These are phyloP conservation scores for Gossypium mustelinum DNA, from an alignment of 345 rosid species.

Conservation along the genomic window DNA sequence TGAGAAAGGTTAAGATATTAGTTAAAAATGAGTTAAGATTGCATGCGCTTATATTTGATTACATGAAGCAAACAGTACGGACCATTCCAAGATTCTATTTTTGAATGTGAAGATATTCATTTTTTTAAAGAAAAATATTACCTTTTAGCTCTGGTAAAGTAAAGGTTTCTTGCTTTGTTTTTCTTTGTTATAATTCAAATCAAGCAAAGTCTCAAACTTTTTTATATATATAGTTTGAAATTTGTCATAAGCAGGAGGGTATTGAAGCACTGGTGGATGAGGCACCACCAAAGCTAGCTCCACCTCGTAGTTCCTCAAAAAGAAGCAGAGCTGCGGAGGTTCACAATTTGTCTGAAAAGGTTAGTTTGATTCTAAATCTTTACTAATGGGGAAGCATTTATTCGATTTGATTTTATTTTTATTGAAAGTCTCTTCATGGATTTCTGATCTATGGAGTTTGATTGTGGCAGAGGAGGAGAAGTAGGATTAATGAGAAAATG, in stretches of 20 bases:
- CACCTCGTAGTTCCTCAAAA: conserved; percentile 62
- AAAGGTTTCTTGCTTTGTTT: background rate
- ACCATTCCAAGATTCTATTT: background rate
- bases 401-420: background rate
- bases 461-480: conserved; percentile 70
- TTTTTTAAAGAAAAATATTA: background rate
- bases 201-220: background rate
- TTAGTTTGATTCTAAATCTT: conserved; percentile 13
- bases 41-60: background rate
- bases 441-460: conserved; percentile 11
- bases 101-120: background rate
- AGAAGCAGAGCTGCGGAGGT: conserved; percentile 96
- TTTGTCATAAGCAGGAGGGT: conserved; percentile 45
- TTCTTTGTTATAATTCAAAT: background rate
- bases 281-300: conserved; percentile 39
- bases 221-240: background rate
- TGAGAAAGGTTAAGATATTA: background rate
- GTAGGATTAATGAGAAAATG: conserved; percentile 97
- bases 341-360: conserved; percentile 97
- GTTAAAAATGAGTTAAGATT: background rate
- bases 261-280: conserved; percentile 58
- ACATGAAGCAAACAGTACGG: background rate
- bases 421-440: background rate
- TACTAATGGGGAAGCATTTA: background rate
- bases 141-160: background rate